phyloP scores from a whole-genome alignment of 2,329 filamentous ascomycete genomes.

The Monosporascus ibericus region DNA sequence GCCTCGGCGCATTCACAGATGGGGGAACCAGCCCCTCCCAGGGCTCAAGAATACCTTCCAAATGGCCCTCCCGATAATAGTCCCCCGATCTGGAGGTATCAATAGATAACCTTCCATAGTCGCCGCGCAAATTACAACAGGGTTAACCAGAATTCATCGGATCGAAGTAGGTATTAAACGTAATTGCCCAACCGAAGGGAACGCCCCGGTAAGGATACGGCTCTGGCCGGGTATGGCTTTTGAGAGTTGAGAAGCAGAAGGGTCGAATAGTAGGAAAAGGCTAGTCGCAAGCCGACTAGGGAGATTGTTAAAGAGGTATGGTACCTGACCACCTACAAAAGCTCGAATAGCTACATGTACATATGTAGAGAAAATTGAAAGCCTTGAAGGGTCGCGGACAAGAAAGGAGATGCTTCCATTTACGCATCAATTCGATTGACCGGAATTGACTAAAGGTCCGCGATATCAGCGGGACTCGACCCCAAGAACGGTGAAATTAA shows the following conservation, averaged over 20 bases:
- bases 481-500: neutral
- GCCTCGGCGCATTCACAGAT: neutral
- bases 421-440: neutral
- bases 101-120: slow-evolving; percentile 45
- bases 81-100: slow-evolving; percentile 45
- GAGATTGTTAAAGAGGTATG: too few relatives aligned
- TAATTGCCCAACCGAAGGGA: neutral
- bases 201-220: neutral
- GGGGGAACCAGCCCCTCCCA: neutral
- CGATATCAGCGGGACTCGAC: neutral
- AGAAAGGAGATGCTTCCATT: neutral
- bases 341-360: neutral
- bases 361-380: neutral
- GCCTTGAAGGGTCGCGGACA: neutral
- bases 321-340: too few relatives aligned
- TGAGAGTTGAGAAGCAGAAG: too few relatives aligned
- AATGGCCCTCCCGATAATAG: slow-evolving; percentile 43
- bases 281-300: too few relatives aligned
- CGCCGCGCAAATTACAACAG: neutral
- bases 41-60: slow-evolving; percentile 41
- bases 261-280: neutral
- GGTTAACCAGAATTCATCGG: neutral
- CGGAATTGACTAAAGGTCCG: too few relatives aligned
- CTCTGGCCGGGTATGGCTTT: neutral
- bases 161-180: too few relatives aligned